A percentile compares a stretch with the other conserved stretches of the same genome.
Conservation (phyloP, 2,329 filamentous ascomycete genomes). For the Beauveria caledonica region DNA sequence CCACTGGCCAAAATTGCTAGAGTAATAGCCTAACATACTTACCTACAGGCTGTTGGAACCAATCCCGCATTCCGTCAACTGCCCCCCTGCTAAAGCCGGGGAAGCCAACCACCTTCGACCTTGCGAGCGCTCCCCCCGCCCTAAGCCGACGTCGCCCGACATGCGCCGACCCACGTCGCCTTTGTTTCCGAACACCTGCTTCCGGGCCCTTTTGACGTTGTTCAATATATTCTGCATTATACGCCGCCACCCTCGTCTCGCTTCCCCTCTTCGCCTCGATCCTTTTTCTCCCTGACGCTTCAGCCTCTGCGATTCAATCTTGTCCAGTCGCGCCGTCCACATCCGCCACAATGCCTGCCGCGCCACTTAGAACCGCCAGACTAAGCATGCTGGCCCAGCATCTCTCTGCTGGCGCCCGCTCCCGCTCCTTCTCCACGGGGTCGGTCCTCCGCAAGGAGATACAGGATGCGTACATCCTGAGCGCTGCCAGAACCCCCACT, state of each 20-base stretch:
- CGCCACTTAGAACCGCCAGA: conserved; percentile 27
- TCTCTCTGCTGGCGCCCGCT: conserved; percentile 25
- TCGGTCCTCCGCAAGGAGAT: conserved; percentile 54
- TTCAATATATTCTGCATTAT: conserved; percentile 5
- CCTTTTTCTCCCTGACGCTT: background rate
- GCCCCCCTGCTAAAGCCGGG: background rate
- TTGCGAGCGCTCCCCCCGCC: conserved; percentile 17
- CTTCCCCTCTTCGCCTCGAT: conserved; percentile 5
- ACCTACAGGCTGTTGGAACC: background rate
- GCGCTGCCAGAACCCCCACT: conserved; percentile 81
- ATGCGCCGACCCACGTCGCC: conserved; percentile 3
- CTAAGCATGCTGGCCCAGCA: conserved; percentile 30
- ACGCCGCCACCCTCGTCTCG: conserved; percentile 1
- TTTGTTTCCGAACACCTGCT: conserved; percentile 7
- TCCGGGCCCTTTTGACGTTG: background rate
- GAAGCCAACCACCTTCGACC: background rate
- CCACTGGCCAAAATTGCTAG: background rate
- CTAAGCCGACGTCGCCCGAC: conserved; percentile 33
- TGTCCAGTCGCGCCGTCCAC: background rate
- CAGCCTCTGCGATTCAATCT: conserved; percentile 3
- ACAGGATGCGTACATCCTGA: conserved; percentile 88
- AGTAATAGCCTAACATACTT: background rate
- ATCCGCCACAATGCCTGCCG: conserved; percentile 21
- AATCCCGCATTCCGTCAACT: background rate
- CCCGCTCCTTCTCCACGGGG: conserved; percentile 39